These are phyloP conservation scores for Penicillium daleae DNA, from an alignment of 495 filamentous ascomycete genomes.

Conservation along the genomic window DNA sequence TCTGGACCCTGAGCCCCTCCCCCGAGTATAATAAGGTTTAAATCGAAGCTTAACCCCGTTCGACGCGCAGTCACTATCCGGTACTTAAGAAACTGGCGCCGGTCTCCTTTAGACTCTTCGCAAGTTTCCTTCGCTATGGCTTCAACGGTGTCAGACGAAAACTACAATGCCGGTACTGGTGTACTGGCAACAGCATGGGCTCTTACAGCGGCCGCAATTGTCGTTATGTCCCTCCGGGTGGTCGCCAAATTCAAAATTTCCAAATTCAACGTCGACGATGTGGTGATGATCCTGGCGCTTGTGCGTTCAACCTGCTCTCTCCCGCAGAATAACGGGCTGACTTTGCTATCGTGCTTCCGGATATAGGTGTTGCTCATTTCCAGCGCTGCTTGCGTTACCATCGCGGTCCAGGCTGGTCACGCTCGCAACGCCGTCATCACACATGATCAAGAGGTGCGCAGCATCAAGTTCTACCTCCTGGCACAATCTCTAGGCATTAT, in stretches of 20 bases:
- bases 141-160: background rate
- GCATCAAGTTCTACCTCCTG: background rate
- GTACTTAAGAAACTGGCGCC: background rate
- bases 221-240: background rate
- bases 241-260: background rate
- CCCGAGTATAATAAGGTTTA: background rate
- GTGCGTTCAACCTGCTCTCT: background rate
- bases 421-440: background rate
- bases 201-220: background rate
- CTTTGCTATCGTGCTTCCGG: background rate
- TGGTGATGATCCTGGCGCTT: background rate
- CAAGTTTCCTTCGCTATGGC: background rate
- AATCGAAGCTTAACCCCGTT: background rate
- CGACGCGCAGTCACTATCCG: background rate
- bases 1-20: no score
- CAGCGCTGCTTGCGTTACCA: slow-evolving; percentile 1
- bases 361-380: background rate
- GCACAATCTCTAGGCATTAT: background rate
- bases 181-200: background rate
- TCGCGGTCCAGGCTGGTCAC: background rate
- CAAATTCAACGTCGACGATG: background rate
- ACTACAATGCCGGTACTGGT: slow-evolving; percentile 1
- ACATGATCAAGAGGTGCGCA: background rate
- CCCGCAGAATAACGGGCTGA: background rate
- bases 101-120: background rate